Evolutionary conservation across 352 stramenopile species (phyloP).

Genomic region (Phytophthora pisi): DNA sequence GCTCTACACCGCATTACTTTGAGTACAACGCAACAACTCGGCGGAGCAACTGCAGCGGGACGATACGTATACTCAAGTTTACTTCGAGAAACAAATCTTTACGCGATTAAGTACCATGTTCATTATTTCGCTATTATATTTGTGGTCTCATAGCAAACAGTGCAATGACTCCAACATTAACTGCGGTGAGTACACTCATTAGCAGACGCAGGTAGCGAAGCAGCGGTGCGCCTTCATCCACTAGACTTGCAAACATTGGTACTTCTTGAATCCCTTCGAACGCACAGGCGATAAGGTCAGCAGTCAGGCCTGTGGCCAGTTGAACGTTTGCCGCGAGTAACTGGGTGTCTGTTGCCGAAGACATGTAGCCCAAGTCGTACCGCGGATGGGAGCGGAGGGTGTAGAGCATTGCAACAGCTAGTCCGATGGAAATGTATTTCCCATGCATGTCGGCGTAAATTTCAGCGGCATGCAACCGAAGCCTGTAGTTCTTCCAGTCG

Average conservation of each 20-base stretch:
- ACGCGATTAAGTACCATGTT: too few relatives aligned
- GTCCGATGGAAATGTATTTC: conserved; percentile 51
- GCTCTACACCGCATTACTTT: conserved; percentile 59
- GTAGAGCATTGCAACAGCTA: conserved; percentile 30
- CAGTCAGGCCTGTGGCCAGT: conserved; percentile 26
- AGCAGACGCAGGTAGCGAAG: conserved; percentile 33
- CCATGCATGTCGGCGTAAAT: conserved; percentile 52
- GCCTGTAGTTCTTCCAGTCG: conserved; percentile 46
- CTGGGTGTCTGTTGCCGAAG: conserved; percentile 9
- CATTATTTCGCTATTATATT: background rate
- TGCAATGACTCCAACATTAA: conserved; percentile 37
- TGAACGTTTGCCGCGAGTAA: conserved; percentile 13
- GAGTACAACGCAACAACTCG: conserved; percentile 26
- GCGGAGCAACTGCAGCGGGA: conserved; percentile 1
- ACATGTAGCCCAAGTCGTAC: conserved; percentile 19
- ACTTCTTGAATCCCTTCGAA: conserved; percentile 48
- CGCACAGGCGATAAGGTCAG: conserved; percentile 41
- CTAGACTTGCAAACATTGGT: conserved; percentile 42
- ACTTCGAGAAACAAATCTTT: too few relatives aligned
- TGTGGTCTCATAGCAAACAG: conserved; percentile 11
- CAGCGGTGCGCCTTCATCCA: conserved; percentile 30
- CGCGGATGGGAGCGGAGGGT: conserved; percentile 31
- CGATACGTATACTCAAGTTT: too few relatives aligned
- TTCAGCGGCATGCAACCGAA: conserved; percentile 41
- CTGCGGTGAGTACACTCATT: conserved; percentile 24